A percentile compares a stretch with the other conserved stretches of the same genome.
These are phyloP conservation scores for Hamamelis virginiana DNA, from an alignment of 164 flowering plant species.

Conservation along the genomic window DNA sequence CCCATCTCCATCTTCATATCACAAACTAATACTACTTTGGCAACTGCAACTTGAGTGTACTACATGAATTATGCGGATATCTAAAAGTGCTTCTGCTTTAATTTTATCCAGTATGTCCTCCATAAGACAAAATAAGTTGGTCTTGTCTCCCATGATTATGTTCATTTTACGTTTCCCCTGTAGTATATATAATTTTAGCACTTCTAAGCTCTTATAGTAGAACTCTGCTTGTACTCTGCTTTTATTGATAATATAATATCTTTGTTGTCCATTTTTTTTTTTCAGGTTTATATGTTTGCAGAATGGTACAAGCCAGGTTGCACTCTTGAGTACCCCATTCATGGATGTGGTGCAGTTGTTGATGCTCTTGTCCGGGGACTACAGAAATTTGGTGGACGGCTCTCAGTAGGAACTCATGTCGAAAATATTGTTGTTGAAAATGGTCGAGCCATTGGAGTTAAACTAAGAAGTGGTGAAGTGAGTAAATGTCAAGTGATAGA, in stretches of 20 bases:
- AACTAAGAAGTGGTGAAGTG: slow-evolving; percentile 77
- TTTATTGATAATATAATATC: neutral
- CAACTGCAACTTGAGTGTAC: neutral
- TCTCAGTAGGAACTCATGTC: slow-evolving; percentile 73
- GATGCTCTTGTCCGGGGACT: slow-evolving; percentile 90
- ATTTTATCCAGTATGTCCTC: too few relatives aligned
- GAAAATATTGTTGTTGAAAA: slow-evolving; percentile 73
- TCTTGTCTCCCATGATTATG: neutral
- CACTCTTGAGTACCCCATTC: slow-evolving; percentile 82
- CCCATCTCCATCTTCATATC: neutral
- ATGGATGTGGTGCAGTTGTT: slow-evolving; percentile 80
- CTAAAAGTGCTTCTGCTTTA: too few relatives aligned
- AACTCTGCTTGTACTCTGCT: neutral
- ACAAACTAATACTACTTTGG: neutral
- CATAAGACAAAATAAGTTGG: too few relatives aligned
- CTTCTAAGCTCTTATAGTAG: neutral
- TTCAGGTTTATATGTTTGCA: slow-evolving; percentile 96
- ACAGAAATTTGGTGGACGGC: slow-evolving; percentile 80
- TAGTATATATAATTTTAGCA: neutral
- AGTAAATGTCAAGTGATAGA: slow-evolving; percentile 20
- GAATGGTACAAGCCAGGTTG: slow-evolving; percentile 98
- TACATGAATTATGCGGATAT: too few relatives aligned
- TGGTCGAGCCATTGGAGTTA: slow-evolving; percentile 79
- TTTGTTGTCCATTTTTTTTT: slow-evolving; percentile 9
- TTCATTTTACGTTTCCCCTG: neutral